Evolutionary conservation across 139 green algal species (phyloP).

Genomic region (Picochlorum costavermella): DNA sequence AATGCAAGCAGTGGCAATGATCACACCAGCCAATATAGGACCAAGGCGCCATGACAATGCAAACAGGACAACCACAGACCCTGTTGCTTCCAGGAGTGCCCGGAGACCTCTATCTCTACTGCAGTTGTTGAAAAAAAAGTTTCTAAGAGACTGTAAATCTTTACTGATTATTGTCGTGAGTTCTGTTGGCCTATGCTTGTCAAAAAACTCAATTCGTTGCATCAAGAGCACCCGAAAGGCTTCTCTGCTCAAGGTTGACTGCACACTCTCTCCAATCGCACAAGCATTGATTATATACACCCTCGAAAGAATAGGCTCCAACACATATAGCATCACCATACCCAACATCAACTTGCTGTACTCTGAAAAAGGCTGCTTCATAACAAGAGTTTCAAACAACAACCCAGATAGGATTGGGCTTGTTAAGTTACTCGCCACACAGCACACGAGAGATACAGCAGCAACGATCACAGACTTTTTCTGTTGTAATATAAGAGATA

Average conservation of each 20-base stretch:
- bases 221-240: slow-evolving; percentile 74
- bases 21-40: slow-evolving; percentile 66
- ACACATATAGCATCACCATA: slow-evolving; percentile 58
- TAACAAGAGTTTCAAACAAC: slow-evolving; percentile 73
- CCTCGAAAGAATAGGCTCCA: slow-evolving; percentile 71
- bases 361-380: slow-evolving; percentile 38
- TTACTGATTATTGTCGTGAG: slow-evolving; percentile 64
- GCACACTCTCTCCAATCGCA: slow-evolving; percentile 57
- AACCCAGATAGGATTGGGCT: slow-evolving; percentile 69
- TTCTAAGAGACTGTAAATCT: slow-evolving; percentile 73
- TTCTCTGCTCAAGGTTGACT: slow-evolving; percentile 50
- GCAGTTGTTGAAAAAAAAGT: slow-evolving; percentile 72
- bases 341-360: slow-evolving; percentile 48
- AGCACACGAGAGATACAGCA: slow-evolving; percentile 45
- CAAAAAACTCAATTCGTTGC: slow-evolving; percentile 61
- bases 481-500: slow-evolving; percentile 45
- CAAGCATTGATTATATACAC: slow-evolving; percentile 76
- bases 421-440: slow-evolving; percentile 69
- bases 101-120: slow-evolving; percentile 65
- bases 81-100: slow-evolving; percentile 61
- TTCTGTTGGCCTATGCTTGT: slow-evolving; percentile 43
- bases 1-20: slow-evolving; percentile 56
- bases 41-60: slow-evolving; percentile 73
- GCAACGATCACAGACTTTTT: slow-evolving; percentile 40
- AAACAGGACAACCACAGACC: slow-evolving; percentile 56